Evolutionary conservation across 129 eudicot species (phyloP).

Genomic region (Saposhnikovia divaricata): DNA sequence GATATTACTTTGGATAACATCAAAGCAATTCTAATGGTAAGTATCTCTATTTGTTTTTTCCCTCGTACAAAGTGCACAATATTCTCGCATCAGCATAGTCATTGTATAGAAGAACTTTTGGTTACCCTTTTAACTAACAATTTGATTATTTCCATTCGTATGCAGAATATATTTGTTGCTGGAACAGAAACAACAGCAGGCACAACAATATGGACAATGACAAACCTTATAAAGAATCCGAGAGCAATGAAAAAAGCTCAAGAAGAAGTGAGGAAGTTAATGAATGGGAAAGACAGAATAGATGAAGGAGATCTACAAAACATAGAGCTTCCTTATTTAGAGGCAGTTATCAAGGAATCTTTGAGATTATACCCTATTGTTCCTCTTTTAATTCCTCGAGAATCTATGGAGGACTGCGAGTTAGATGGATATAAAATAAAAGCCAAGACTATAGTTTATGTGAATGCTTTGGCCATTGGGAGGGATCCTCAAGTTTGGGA

Average conservation of each 20-base stretch:
- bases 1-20: conserved; percentile 34
- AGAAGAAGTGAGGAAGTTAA: conserved; percentile 26
- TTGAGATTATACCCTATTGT: conserved; percentile 23
- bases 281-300: conserved; percentile 21
- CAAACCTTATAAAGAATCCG: conserved; percentile 27
- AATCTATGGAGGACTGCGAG: conserved; percentile 14
- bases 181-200: conserved; percentile 41
- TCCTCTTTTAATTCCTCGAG: conserved; percentile 32
- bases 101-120: background rate
- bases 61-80: background rate
- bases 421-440: conserved; percentile 27
- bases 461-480: conserved; percentile 37
- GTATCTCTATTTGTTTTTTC: background rate
- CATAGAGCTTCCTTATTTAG: conserved; percentile 20
- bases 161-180: conserved; percentile 30
- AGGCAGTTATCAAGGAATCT: conserved; percentile 31
- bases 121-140: background rate
- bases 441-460: conserved; percentile 29
- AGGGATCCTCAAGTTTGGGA: conserved; percentile 46
- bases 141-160: background rate
- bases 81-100: background rate
- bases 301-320: conserved; percentile 24
- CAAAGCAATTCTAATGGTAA: conserved; percentile 37
- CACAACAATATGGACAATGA: conserved; percentile 33
- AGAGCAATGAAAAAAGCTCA: conserved; percentile 25